Conservation (phyloP, 2,329 filamentous ascomycete genomes). For the Orbilia brochopaga region DNA sequence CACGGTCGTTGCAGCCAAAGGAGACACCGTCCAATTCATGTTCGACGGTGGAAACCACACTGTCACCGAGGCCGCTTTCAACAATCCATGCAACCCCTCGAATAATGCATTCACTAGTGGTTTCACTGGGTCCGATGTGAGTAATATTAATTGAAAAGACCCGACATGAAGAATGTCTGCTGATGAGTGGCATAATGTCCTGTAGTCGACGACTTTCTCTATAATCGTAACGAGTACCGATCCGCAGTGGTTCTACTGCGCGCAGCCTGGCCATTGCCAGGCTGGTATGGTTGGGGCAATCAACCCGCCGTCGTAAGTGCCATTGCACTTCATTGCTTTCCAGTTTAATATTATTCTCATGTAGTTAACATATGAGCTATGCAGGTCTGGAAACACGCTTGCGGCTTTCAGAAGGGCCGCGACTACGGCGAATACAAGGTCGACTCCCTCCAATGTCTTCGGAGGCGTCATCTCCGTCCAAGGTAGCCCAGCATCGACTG, state of each 20-base stretch:
- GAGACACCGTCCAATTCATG: conserved; percentile 56
- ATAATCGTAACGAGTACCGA: conserved; percentile 67
- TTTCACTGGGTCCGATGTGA: conserved; percentile 24
- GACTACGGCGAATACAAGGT: not conserved
- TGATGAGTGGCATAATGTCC: not conserved
- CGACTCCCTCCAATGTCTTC: not conserved
- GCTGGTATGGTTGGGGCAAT: conserved; percentile 45
- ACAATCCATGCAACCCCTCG: conserved; percentile 71
- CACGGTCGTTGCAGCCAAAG: conserved; percentile 67
- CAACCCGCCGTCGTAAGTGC: conserved; percentile 34
- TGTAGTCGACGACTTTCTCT: conserved; percentile 65
- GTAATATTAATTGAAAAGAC: not conserved
- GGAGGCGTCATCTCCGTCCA: not conserved
- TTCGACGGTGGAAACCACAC: conserved; percentile 69
- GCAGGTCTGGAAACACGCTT: not conserved
- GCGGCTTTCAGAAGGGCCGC: not conserved
- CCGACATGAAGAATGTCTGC: not conserved
- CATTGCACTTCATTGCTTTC: too few species aligned
- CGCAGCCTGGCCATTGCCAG: conserved; percentile 26
- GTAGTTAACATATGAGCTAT: not conserved
- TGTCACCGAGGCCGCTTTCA: conserved; percentile 77
- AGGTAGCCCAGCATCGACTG: not conserved
- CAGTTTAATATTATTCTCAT: not conserved
- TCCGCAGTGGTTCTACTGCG: conserved; percentile 40
- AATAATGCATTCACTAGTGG: conserved; percentile 51